Evolutionary conservation across 2,329 filamentous ascomycete species (phyloP), one percentile per base, ranked within the genome.

Genomic region (Colletotrichum shisoi): DNA sequence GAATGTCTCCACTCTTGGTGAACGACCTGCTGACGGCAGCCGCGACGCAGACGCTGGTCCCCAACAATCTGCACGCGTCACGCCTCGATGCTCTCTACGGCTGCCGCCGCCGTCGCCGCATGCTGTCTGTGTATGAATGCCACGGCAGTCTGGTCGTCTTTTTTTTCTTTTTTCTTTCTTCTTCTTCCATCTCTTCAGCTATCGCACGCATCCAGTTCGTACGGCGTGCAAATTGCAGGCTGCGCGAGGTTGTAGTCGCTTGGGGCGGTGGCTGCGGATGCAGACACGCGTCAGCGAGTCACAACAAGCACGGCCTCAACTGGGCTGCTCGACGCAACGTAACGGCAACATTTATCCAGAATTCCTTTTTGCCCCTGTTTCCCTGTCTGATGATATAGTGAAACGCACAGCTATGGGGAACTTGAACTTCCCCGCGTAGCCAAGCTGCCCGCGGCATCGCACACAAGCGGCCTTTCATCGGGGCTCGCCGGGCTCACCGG

Each of bases 11-110:
- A 17, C 21, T 34, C 8, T 31, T 39, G 11, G 27, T 27, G 9
- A 19, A 63, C 53, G 42, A 58, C 15, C 45, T 42, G 24, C 21
- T 27, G 24, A 34, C 48, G 31, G 48, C 48, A 51, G 48, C 48
- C 27, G 48, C 52, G 51, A 54, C 59, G 59, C 59, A 53, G 39
- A 27, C 24, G 24, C 24, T 27, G 24, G 24, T 27, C 24, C 24
- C 24, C 24, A 27, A 27, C 24, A 27, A 15, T 12, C 39, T 37
- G 49, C 49, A n/a, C 49, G 49, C 49, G 49, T 52, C 49, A 12
- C 49, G 49, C 31, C 27, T 34, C 15, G 27, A 31, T 34, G 24
- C 27, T 52, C 39, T 37, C 17, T 5, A 24, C 19, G 24, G 3
- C 2, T 13, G 5, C 9, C 8, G 3, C 11, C 17, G 27, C 2